Base-by-base conservation (phyloP, 2,329 filamentous ascomycete genomes). In the Endocalyx cinctus region DNA sequence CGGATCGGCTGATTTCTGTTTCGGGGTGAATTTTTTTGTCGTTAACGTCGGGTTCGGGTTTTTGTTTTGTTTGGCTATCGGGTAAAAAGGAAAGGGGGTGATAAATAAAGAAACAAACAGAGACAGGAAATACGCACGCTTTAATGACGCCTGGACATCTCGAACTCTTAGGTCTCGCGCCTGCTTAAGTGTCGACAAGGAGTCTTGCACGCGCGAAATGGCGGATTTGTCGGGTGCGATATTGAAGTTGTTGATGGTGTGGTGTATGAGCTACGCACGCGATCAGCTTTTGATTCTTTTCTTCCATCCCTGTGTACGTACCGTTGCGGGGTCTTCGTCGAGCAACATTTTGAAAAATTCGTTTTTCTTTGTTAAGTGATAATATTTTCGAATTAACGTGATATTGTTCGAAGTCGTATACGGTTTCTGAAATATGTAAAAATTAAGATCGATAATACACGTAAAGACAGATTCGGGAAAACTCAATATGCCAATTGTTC, bases 161-260 rank as follows among this genome's bases (percentile, higher is more conserved):
- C 76, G 74, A 33, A 88, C 74, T 48, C 87, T 84, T 31, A 87
- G 71, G 39, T 86, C 77, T 56, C 92, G 88, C 39, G 87, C 85
- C 55, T 88, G 80, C 49, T 86, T 77, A n/a, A 98, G 79, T 0
- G 85, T 85, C 7, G 79, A 76, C 33, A 96, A 75, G 1, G 87
- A 90, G 58, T 89, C 86, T 59, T 79, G 79, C 57, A 97, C 84
- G 56, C 92, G 87, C 14, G 82, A 71, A 14, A 97, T 77, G 41
- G 86, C 85, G 46, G 79, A 70, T 55, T 88, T 92, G 71, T 98
- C 92, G 10, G 87, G 87, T 14, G 77, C 72, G 53, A 90, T 94
- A 68, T 94, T 92, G 79, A 98, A 98, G 72, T 96, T 95, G 51
- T 81, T 75, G 53, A 94, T 84, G 26, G 89, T 95, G 66, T 94